These are phyloP conservation scores for Mentha longifolia DNA, from an alignment of 257 asterid species.

Conservation along the genomic window DNA sequence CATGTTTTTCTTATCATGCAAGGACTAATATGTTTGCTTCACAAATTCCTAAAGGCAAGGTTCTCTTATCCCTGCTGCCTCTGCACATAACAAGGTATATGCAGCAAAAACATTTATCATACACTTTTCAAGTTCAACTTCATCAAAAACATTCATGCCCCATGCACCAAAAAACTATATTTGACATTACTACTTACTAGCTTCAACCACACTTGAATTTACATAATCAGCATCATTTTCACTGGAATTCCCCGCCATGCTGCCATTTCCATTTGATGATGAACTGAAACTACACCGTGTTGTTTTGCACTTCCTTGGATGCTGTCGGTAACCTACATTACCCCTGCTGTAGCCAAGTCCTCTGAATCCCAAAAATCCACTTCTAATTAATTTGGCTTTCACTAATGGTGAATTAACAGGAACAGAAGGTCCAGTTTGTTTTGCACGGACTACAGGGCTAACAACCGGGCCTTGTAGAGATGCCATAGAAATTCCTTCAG, in stretches of 20 bases:
- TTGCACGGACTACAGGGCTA: conserved; percentile 66
- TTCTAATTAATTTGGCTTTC: conserved; percentile 50
- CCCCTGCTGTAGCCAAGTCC: conserved; percentile 37
- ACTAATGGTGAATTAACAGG: conserved; percentile 49
- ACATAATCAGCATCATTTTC: conserved; percentile 87
- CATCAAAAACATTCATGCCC: neutral
- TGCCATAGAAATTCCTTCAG: conserved; percentile 52
- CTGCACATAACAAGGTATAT: neutral
- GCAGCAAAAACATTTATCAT: neutral
- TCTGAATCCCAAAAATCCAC: conserved; percentile 59
- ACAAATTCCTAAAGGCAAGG: conserved; percentile 1
- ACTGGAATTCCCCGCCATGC: conserved; percentile 77
- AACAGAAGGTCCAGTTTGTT: conserved; percentile 52
- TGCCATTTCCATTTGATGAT: conserved; percentile 82
- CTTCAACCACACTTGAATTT: conserved; percentile 87
- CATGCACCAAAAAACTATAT: conserved; percentile 1
- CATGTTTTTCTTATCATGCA: neutral
- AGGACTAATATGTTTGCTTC: neutral
- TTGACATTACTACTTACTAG: conserved; percentile 53
- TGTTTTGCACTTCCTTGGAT: conserved; percentile 36
- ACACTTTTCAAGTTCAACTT: neutral
- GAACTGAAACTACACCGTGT: conserved; percentile 75
- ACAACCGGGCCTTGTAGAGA: conserved; percentile 70
- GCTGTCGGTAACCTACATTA: conserved; percentile 35
- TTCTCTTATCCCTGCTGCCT: neutral